Evolutionary conservation across 306 rosid species (phyloP), one percentile per base, ranked within the genome.

Genomic region (Quercus gilva): DNA sequence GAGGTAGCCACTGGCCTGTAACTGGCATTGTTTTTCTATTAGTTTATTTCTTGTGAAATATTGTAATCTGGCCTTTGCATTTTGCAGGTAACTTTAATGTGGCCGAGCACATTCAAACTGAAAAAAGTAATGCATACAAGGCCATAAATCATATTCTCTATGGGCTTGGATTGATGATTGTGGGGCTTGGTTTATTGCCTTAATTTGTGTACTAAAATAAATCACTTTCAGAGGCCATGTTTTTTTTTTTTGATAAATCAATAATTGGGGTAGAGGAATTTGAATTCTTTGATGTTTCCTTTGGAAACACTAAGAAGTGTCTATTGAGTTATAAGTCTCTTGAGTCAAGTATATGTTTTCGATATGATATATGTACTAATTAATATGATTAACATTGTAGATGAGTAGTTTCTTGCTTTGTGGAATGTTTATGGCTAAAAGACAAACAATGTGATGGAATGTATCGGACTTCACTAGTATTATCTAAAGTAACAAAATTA

Each of bases 51-150:
- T 5, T 28, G 26, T 71, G 51, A 41, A 35, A 10, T 10, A 5
- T 37, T 49, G 37, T 59, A 11, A 57, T 18, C 41, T 49, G 31
- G 59, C 17, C 29, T 35, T 49, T 41, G 18, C 35, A 14, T 71
- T 52, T 20, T 69, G 77, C 86, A 93, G 98, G 98, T 5, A 55
- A 92, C 55, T 94, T 94, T 79, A 70, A 91, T 29, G 99, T 94
- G 73, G 83, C 73, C 8, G 88, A 87, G 82, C 99, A 88, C 73
- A 57, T 92, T 15, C 51, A 82, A 55, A 37, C 79, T 18, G 92
- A 82, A 64, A 79, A 72, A 81, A 88, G 28, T 81, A 75, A 80
- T 1, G 90, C 89, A 41, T 6, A 45, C 52, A 89, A 75, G 80
- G 35, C 78, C 59, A 79, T 77, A 25, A 83, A 55, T 53, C 80